Percentiles rank a stretch among this genome's conserved stretches.
Evolutionary conservation across 352 stramenopile species (phyloP).

Genomic region (Pelagophyceae sp.): DNA sequence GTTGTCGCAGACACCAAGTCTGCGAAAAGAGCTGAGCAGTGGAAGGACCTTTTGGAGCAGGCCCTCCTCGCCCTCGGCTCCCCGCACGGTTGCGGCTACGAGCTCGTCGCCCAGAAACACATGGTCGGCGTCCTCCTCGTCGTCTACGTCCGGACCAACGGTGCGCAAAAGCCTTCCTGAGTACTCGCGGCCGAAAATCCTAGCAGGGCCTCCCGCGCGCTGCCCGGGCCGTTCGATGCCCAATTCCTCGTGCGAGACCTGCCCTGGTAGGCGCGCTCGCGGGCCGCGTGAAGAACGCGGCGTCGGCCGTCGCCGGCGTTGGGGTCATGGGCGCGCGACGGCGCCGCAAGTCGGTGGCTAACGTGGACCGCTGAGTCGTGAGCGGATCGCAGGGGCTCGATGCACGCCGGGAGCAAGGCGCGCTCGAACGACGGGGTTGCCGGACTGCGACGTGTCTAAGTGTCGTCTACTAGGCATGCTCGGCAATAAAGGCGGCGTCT

Average conservation of each 20-base stretch:
- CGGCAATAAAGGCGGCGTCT: slow-evolving; percentile 97
- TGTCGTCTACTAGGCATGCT: too few species aligned
- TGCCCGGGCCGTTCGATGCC: too few species aligned
- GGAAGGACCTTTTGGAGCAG: slow-evolving; percentile 83
- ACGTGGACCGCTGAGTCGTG: slow-evolving; percentile 77
- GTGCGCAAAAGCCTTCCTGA: too few species aligned
- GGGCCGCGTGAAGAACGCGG: slow-evolving; percentile 73
- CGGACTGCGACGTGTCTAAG: too few species aligned
- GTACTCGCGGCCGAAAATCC: slow-evolving; percentile 26
- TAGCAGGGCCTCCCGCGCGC: slow-evolving; percentile 24
- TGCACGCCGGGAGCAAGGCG: too few species aligned
- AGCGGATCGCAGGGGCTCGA: too few species aligned
- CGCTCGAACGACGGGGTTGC: too few species aligned
- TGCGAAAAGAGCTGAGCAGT: slow-evolving; percentile 68
- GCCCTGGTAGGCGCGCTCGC: slow-evolving; percentile 49
- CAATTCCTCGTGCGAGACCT: neutral
- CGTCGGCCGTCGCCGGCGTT: slow-evolving; percentile 61
- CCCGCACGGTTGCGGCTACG: slow-evolving; percentile 46
- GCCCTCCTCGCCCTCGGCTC: slow-evolving; percentile 30
- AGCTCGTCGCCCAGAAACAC: slow-evolving; percentile 73
- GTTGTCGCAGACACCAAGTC: slow-evolving; percentile 94
- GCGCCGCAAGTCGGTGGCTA: slow-evolving; percentile 50
- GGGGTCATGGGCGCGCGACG: slow-evolving; percentile 98
- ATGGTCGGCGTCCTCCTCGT: slow-evolving; percentile 93
- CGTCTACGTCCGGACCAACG: slow-evolving; percentile 77